Conservation (phyloP, 2,329 filamentous ascomycete species). For the Coniella vitis region DNA sequence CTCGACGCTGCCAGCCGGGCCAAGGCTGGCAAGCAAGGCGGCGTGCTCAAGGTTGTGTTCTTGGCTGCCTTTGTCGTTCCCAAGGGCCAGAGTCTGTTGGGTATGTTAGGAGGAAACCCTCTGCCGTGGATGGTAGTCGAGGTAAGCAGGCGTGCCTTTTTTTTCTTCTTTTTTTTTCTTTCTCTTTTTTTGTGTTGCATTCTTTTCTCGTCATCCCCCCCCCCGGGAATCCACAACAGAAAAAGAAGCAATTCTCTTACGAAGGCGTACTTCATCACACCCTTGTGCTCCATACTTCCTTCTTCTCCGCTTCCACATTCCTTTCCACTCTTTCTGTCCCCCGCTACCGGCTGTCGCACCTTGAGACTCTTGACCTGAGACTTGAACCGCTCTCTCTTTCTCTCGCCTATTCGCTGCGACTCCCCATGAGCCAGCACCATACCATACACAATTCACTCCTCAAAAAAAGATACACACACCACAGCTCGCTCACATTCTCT, state of each 20-base stretch:
- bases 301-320: background rate
- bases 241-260: too few relatives aligned
- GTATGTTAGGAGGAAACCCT: constrained; percentile 20
- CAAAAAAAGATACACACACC: too few relatives aligned
- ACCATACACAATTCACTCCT: too few relatives aligned
- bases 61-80: constrained; percentile 21
- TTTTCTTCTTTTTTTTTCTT: background rate
- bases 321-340: too few relatives aligned
- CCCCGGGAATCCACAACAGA: background rate
- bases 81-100: constrained; percentile 17
- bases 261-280: too few relatives aligned
- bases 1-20: constrained; percentile 25
- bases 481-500: too few relatives aligned
- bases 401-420: too few relatives aligned
- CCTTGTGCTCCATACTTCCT: too few relatives aligned
- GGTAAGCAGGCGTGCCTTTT: background rate
- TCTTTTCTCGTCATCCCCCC: background rate
- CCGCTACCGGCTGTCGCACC: too few relatives aligned
- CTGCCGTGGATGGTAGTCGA: constrained; percentile 21
- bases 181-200: background rate
- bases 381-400: background rate
- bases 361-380: background rate
- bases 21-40: constrained; percentile 26
- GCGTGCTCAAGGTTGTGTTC: constrained; percentile 26
- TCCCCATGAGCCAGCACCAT: too few relatives aligned